phyloP scores from a whole-genome alignment of 2,329 filamentous ascomycete genomes.

The Xylaria digitata region DNA sequence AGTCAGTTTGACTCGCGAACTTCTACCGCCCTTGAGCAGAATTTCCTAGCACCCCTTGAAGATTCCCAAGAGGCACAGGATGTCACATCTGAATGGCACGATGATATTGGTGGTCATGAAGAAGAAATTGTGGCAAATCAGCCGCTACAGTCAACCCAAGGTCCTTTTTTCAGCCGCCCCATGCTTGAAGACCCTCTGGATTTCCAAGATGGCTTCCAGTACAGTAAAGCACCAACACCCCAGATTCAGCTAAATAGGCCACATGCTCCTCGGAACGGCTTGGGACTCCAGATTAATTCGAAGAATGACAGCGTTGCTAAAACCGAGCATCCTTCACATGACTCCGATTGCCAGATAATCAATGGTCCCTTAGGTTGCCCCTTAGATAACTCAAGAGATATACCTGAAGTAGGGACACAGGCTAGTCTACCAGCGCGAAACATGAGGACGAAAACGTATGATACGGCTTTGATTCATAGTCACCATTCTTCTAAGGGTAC shows the following conservation, averaged over 20 bases:
- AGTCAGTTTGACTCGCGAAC: slow-evolving; percentile 17
- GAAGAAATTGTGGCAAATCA: neutral
- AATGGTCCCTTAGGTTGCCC: neutral
- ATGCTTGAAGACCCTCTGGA: slow-evolving; percentile 37
- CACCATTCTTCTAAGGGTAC: neutral
- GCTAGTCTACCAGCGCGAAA: neutral
- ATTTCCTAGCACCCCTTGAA: slow-evolving; percentile 30
- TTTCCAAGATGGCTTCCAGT: slow-evolving; percentile 42
- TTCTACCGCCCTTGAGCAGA: slow-evolving; percentile 21
- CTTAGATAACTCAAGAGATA: neutral
- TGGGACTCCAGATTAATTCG: neutral
- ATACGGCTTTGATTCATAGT: slow-evolving; percentile 1
- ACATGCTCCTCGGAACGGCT: neutral
- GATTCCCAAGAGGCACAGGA: slow-evolving; percentile 31
- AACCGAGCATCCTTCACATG: neutral
- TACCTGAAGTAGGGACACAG: neutral
- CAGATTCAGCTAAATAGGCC: slow-evolving; percentile 16
- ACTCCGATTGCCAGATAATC: neutral
- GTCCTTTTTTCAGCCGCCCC: slow-evolving; percentile 37
- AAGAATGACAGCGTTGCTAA: neutral
- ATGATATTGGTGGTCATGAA: slow-evolving; percentile 3
- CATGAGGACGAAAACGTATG: neutral
- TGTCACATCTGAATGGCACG: neutral
- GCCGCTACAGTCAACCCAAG: neutral
- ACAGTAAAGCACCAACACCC: slow-evolving; percentile 36